Base-by-base conservation (phyloP, 768 basidiomycete genomes). In the Boletus coccyginus region DNA sequence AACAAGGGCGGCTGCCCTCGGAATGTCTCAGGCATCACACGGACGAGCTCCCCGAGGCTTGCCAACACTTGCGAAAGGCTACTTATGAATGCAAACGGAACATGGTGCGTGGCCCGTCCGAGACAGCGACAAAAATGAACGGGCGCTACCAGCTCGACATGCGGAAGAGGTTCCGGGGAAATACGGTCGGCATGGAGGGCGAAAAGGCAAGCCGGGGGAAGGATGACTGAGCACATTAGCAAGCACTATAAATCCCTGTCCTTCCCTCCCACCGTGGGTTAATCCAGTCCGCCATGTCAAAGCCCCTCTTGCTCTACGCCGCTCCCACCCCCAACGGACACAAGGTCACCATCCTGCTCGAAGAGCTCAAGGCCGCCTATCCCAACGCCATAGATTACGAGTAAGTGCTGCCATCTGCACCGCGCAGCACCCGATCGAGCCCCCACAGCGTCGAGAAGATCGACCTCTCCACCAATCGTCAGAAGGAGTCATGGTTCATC, bases 1-100 rank as follows among this genome's bases (percentile, higher is more conserved):
- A 90, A 67, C 77, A 92, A 33, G 84, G 87, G 3, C 73, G 77
- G 52, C 77, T 90, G n/a, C 94, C 94, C 8, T 93, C 92, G 0
- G 88, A 91, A 33, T 96, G 94, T 72, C 79, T 96, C 46, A 84
- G 81, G 63, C 67, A 90, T 29, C 90, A 94, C 71, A 74, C 72
- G 24, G 76, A 86, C 52, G 87, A 92, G 59, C 78, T 96, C 27
- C 92, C 94, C 3, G 85, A 89, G 62, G 80, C 88, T 63, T 96
- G 94, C 69, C 83, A 84, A 67, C 80, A 84, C 29, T 74, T 96
- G 52, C 80, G 94, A 50, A 85, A 84, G 70, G 90, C 91, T 12
- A 86, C 89, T 1, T 94, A 90, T 62, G 91, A 95, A 61, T 96
- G 94, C 75, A 96, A 96, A 72, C 80, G 92, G 56, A 90, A 87